Evolutionary conservation across 768 basidiomycete genomes (phyloP), one percentile per base, ranked within the genome.

Genomic region (Lactarius hatsudake): DNA sequence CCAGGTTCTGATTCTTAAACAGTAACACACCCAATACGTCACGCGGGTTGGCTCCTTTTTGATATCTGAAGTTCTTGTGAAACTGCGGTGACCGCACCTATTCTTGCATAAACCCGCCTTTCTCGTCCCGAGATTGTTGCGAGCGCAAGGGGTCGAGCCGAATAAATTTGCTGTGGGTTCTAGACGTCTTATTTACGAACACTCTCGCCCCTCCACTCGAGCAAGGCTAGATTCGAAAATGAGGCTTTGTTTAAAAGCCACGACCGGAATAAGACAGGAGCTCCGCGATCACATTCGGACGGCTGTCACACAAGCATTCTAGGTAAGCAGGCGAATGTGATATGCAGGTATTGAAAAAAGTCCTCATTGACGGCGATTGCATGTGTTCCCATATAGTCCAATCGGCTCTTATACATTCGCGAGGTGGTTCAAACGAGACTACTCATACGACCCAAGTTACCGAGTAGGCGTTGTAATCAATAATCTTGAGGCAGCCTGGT

Each of bases 391-490:
- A 1, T 78, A 77, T 62, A 66, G 71, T 7, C 75, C 77, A 26
- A 76, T 78, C 59, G 69, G 73, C 2, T 64, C 67, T 17, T 75
- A 75, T 60, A 61, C 59, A 5, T 77, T 77, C 64, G 63, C 70
- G n/a, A 67, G 63, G 76, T 62, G 71, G 60, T 36, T 59, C 53
- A n/a, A 2, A 54, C 23, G 28, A 43, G 28, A 2, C 23, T 5
- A 6, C 3, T 17, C 1, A 15, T 38, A 38, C n/a, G 57, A n/a
- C 5, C 30, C 32, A 59, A 53, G 15, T 32, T 51, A 43, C 58
- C 8, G 38, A 59, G 17, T 34, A 20, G 20, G 28, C 28, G 70
- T 84, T n/a, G 76, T 76, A 6, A 74, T 77, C 1, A 82, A 84
- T 64, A 62, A 3, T 82, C 18, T 68, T 73, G 18, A 71, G 70